Conservation (phyloP, 495 filamentous ascomycete genomes). For the Tirmania nivea region DNA sequence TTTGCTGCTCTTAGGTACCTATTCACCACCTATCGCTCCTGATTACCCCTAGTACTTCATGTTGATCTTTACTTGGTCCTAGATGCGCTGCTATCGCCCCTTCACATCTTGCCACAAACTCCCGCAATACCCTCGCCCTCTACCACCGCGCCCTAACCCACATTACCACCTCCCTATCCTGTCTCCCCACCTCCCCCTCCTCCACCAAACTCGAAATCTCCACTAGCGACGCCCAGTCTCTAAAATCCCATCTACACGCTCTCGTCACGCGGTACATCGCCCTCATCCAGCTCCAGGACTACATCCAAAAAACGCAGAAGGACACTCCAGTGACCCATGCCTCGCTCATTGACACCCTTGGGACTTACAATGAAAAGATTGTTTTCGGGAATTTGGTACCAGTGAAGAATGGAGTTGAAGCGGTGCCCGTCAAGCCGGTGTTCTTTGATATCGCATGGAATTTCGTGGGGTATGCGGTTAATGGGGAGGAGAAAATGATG, state of each 20-base stretch:
- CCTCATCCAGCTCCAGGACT: conserved; percentile 31
- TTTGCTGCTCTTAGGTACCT: conserved; percentile 71
- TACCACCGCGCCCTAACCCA: conserved; percentile 35
- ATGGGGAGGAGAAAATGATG: conserved; percentile 6
- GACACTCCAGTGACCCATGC: conserved; percentile 7
- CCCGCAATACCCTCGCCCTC: conserved; percentile 71
- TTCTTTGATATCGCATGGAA: conserved; percentile 97
- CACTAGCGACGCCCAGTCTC: conserved; percentile 29
- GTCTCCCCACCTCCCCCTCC: conserved; percentile 20
- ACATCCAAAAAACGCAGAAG: conserved; percentile 40
- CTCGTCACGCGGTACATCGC: conserved; percentile 59
- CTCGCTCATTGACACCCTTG: conserved; percentile 35
- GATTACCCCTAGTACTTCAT: too few relatives aligned
- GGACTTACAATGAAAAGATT: conserved; percentile 46
- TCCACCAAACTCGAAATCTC: conserved; percentile 32
- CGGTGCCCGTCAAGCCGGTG: conserved; percentile 80
- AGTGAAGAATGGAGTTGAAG: conserved; percentile 63
- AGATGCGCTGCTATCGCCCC: conserved; percentile 72
- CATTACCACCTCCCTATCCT: conserved; percentile 20
- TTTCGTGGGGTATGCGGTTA: conserved; percentile 80
- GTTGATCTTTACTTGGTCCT: not conserved
- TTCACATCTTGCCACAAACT: conserved; percentile 54
- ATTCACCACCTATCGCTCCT: not conserved
- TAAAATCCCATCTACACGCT: conserved; percentile 38
- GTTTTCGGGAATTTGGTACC: conserved; percentile 62